Conservation (phyloP, 129 eudicot genomes). For the Solidago caesia region DNA sequence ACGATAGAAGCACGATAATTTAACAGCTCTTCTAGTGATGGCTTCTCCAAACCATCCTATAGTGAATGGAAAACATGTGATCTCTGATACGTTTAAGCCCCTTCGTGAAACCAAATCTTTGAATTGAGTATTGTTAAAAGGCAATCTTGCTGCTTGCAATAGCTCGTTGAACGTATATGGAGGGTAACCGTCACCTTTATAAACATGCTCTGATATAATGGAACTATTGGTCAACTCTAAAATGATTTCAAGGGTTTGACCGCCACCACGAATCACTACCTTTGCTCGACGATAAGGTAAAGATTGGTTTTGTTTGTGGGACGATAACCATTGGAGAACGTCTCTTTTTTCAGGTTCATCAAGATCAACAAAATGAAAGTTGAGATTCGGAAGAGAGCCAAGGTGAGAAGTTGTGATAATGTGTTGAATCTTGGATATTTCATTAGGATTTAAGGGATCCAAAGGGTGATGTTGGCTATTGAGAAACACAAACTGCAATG, state of each 20-base stretch:
- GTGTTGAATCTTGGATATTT: constrained; percentile 47
- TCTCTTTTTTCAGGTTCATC: constrained; percentile 68
- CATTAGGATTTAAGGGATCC: constrained; percentile 70
- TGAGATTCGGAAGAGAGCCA: constrained; percentile 43
- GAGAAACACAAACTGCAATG: constrained; percentile 24
- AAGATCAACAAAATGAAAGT: constrained; percentile 71
- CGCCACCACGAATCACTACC: constrained; percentile 55
- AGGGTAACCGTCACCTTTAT: constrained; percentile 71
- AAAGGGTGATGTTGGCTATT: constrained; percentile 53
- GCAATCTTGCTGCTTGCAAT: constrained; percentile 51
- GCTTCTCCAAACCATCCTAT: constrained; percentile 83
- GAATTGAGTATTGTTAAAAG: constrained; percentile 41
- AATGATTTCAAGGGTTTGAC: constrained; percentile 54
- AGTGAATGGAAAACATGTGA: constrained; percentile 74
- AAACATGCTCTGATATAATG: constrained; percentile 51
- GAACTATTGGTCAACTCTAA: constrained; percentile 46
- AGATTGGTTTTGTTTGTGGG: constrained; percentile 28
- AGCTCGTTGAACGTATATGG: constrained; percentile 58
- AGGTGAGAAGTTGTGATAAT: constrained; percentile 51
- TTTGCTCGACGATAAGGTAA: constrained; percentile 65
- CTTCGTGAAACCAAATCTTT: constrained; percentile 49
- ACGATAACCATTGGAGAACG: constrained; percentile 58
- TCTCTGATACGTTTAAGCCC: constrained; percentile 65
- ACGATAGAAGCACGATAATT: constrained; percentile 67
- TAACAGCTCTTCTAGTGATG: constrained; percentile 46